These are phyloP conservation scores for Anthracocystis setariae DNA, from an alignment of 1,284 basidiomycete species.

Conservation along the genomic window DNA sequence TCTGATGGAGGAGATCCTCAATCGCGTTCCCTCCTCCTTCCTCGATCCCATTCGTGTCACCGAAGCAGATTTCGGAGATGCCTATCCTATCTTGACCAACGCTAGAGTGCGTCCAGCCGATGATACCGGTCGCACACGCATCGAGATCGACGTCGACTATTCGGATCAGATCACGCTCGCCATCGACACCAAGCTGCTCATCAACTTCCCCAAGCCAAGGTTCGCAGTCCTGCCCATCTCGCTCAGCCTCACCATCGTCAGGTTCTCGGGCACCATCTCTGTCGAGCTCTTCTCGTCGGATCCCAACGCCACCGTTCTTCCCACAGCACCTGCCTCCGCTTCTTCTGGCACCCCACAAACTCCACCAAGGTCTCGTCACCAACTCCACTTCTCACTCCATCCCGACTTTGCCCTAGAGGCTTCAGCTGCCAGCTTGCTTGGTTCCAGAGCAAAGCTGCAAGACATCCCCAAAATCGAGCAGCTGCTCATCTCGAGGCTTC, in stretches of 20 bases:
- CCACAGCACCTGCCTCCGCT: slow-evolving; percentile 41
- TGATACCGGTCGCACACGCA: slow-evolving; percentile 70
- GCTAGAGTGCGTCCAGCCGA: slow-evolving; percentile 72
- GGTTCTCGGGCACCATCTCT: slow-evolving; percentile 71
- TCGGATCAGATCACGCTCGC: slow-evolving; percentile 71
- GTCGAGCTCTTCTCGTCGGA: slow-evolving; percentile 33
- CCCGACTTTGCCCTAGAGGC: slow-evolving; percentile 73
- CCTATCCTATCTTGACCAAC: slow-evolving; percentile 71
- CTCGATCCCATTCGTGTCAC: slow-evolving; percentile 72
- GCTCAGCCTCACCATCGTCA: slow-evolving; percentile 71
- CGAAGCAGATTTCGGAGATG: slow-evolving; percentile 71
- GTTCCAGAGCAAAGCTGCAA: slow-evolving; percentile 73
- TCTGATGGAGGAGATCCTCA: slow-evolving; percentile 64
- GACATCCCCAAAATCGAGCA: slow-evolving; percentile 75
- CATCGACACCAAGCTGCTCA: slow-evolving; percentile 72
- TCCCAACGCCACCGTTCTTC: slow-evolving; percentile 27
- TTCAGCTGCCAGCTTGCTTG: slow-evolving; percentile 71
- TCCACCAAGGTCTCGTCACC: slow-evolving; percentile 63
- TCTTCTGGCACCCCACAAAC: slow-evolving; percentile 59
- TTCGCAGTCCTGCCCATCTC: slow-evolving; percentile 73
- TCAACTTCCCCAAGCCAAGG: slow-evolving; percentile 72
- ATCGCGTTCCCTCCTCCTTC: slow-evolving; percentile 42
- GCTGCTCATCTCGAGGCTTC: slow-evolving; percentile 71
- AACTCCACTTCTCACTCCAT: slow-evolving; percentile 71
- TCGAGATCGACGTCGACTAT: slow-evolving; percentile 73